phyloP scores from a whole-genome alignment of 495 filamentous ascomycete genomes.

The Astrocystis sublimbata region DNA sequence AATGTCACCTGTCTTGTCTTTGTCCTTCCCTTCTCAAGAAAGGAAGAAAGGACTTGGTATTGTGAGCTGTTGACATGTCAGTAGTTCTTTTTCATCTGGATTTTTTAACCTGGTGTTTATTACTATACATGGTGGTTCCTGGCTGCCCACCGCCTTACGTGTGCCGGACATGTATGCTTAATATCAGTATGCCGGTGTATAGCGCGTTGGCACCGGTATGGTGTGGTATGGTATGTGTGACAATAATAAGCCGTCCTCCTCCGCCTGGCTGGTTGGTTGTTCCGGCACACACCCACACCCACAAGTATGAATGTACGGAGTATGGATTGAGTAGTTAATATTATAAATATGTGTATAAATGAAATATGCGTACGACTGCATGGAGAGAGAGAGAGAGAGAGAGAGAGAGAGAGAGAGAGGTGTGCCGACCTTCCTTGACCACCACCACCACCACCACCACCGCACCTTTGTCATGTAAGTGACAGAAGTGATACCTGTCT shows the following conservation, averaged over 20 bases:
- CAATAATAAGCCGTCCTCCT: slow-evolving; percentile 9
- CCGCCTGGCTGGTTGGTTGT: background rate
- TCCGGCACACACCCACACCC: slow-evolving; percentile 5
- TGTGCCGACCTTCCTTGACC: background rate
- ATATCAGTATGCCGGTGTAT: slow-evolving; percentile 8
- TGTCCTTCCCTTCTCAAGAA: too few species aligned
- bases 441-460: background rate
- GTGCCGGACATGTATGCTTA: too few species aligned
- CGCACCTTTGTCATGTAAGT: background rate
- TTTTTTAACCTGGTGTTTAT: too few species aligned
- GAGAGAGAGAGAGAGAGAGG: too few species aligned
- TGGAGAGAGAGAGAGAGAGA: too few species aligned
- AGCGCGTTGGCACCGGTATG: background rate
- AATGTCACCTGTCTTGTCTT: background rate
- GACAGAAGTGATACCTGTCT: background rate
- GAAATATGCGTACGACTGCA: too few species aligned
- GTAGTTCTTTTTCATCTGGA: too few species aligned
- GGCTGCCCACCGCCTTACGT: background rate
- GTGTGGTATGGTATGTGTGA: slow-evolving; percentile 3
- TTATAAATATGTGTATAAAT: too few species aligned
- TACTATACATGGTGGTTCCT: background rate
- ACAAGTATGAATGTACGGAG: background rate
- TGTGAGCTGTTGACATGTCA: too few species aligned
- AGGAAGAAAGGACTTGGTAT: too few species aligned
- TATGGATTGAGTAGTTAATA: slow-evolving; percentile 3